Base-by-base conservation (phyloP, 805 yeast genomes). In the Sugiyamaella smithiae region DNA sequence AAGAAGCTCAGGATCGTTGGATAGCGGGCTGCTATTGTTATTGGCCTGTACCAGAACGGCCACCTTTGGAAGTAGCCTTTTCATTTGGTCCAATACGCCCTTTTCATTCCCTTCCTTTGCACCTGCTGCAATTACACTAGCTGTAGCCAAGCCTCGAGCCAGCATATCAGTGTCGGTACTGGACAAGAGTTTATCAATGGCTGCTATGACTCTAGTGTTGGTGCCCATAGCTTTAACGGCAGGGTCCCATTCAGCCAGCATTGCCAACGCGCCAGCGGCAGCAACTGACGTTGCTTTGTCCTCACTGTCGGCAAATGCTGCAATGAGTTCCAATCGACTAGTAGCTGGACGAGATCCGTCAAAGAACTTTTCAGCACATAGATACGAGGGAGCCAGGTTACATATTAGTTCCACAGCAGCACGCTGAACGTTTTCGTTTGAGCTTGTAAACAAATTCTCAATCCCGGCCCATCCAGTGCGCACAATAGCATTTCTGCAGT, bases 391-490 rank as follows among this genome's bases (percentile, higher is more conserved):
- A 59, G 81, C 74, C 41, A 85, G 61, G 60, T 85, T 85, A 51
- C 84, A 76, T 7, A 84, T 63, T 14, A 85, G 72, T 58, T 85
- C 89, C 64, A 85, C 70, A 0, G 82, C 56, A 0, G 87, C 80
- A 43, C 78, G 68, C 60, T 82, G 87, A 2, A 85, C 62, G 46
- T 71, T 62, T 0, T 66, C 57, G 46, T 78, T 74, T 26, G 74
- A 72, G 49, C 77, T 72, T 16, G 78, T 53, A 53, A 79, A 57
- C 16, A 70, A 56, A 24, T 62, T 62, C 51, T 75, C 78, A 11
- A 83, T 69, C 23, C 69, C 70, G 0, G 70, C 57, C 76, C 82
- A 79, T 43, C 72, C 67, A 5, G 68, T 62, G 2, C 68, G 63
- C 40, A 66, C 62, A 4, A 73, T 66, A 9, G 63, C 68, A 23